Evolutionary conservation across 306 rosid genomes (phyloP).

Genomic region (Begonia peltatifolia): DNA sequence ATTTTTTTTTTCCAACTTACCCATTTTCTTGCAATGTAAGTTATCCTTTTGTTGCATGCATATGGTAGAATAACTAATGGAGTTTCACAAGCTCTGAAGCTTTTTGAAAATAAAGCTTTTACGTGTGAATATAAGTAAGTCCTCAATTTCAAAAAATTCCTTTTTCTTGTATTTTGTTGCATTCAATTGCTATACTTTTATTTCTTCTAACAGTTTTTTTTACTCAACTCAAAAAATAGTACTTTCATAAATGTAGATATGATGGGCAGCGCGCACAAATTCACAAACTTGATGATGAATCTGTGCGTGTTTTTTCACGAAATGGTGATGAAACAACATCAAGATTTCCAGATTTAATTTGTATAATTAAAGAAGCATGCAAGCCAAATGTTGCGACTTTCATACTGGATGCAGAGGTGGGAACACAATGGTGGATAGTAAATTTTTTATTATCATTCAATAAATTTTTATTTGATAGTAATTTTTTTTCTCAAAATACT

Average conservation of each 20-base stretch:
- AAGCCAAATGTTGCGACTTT: slow-evolving; percentile 58
- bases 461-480: neutral
- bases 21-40: slow-evolving; percentile 1
- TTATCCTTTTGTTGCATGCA: slow-evolving; percentile 9
- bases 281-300: slow-evolving; percentile 71
- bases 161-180: neutral
- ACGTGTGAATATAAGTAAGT: slow-evolving; percentile 86
- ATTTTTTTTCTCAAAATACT: neutral
- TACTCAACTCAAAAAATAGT: too few relatives aligned
- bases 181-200: neutral
- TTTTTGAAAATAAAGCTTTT: slow-evolving; percentile 66
- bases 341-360: slow-evolving; percentile 73
- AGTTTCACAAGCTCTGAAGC: slow-evolving; percentile 65
- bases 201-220: neutral
- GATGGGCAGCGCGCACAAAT: slow-evolving; percentile 98
- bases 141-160: slow-evolving; percentile 4
- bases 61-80: slow-evolving; percentile 69
- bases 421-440: slow-evolving; percentile 2
- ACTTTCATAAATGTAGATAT: slow-evolving; percentile 32
- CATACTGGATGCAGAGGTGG: slow-evolving; percentile 73
- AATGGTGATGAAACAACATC: slow-evolving; percentile 78
- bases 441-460: neutral
- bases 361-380: slow-evolving; percentile 43
- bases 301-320: slow-evolving; percentile 58
- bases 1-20: slow-evolving; percentile 7